Evolutionary conservation across 306 rosid species (phyloP), one percentile per base, ranked within the genome.

Genomic region (Hylodesmum podocarpum): DNA sequence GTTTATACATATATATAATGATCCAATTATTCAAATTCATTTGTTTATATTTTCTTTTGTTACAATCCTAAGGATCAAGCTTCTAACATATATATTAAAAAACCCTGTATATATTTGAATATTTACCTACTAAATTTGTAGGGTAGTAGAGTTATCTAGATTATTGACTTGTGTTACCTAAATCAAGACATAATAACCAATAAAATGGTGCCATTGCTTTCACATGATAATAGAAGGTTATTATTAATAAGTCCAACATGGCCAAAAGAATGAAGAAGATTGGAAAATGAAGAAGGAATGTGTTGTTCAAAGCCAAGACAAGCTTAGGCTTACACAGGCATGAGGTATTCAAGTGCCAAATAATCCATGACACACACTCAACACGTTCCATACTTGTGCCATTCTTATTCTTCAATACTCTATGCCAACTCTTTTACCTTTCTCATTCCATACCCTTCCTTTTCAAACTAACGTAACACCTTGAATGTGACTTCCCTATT

Each of bases 311-410:
- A 71, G 61, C 44, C 67, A 58, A 36, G 64, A 54, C 25, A 63
- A 27, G 83, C 54, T 16, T 47, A 46, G 13, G 81, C 83, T 43
- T 67, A 25, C 40, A 81, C 4, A 55, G 79, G 88, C 88, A 19
- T 77, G 80, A 80, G 96, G 57, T 2, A n/a, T 43, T 39, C 89
- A 78, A 72, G 82, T 80, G 97, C 86, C 87, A 76, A 57, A 85
- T 39, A 51, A 71, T 64, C 76, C 50, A 49, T 5, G 66, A 27
- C 92, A 89, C 90, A 50, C 91, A 78, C 81, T 44, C 24, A 84
- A 25, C 82, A 61, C 89, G 94, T 81, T 86, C 82, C 81, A 4
- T 51, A 19, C 86, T 81, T 82, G 73, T 86, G 96, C 49, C n/a
- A n/a, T n/a, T n/a, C n/a, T n/a, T n/a, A n/a, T n/a, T n/a, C 68